These are phyloP conservation scores for Backusella liffmaniae DNA, from an alignment of 192 early-diverging fungal species.

Conservation along the genomic window DNA sequence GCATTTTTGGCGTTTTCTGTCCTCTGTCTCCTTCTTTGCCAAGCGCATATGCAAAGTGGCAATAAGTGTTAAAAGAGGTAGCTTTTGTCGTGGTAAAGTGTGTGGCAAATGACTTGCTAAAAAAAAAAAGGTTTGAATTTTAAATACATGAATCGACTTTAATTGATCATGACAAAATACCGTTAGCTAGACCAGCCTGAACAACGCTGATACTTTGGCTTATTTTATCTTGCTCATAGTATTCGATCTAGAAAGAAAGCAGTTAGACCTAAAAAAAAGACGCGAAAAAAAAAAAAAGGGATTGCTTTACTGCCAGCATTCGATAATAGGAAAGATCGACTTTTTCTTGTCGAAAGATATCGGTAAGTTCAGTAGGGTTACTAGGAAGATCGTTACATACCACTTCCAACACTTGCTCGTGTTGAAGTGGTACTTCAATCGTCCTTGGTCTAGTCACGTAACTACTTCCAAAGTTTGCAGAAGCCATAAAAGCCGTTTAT, in stretches of 20 bases:
- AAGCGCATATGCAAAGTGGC: constrained; percentile 76
- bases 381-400: constrained; percentile 37
- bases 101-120: constrained; percentile 21
- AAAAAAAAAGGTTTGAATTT: too few species aligned
- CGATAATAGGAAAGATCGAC: constrained; percentile 35
- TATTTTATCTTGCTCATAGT: constrained; percentile 62
- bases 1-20: constrained; percentile 49
- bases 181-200: constrained; percentile 51
- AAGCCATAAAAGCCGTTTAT: constrained; percentile 5
- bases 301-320: constrained; percentile 30
- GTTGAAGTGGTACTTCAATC: constrained; percentile 42
- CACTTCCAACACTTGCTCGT: constrained; percentile 42
- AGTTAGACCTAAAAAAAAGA: background rate
- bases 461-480: constrained; percentile 17
- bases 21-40: constrained; percentile 42
- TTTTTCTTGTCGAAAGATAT: constrained; percentile 36
- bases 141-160: too few species aligned
- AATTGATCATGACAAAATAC: constrained; percentile 8
- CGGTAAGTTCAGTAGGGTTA: constrained; percentile 35
- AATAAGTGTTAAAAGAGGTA: constrained; percentile 72
- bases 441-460: constrained; percentile 30
- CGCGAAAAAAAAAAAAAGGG: too few species aligned
- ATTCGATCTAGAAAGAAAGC: constrained; percentile 55
- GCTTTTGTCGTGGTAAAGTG: constrained; percentile 48
- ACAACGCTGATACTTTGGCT: constrained; percentile 59